Evolutionary conservation across 2,329 filamentous ascomycete genomes (phyloP).

Genomic region (Penicillium sclerotigenum): DNA sequence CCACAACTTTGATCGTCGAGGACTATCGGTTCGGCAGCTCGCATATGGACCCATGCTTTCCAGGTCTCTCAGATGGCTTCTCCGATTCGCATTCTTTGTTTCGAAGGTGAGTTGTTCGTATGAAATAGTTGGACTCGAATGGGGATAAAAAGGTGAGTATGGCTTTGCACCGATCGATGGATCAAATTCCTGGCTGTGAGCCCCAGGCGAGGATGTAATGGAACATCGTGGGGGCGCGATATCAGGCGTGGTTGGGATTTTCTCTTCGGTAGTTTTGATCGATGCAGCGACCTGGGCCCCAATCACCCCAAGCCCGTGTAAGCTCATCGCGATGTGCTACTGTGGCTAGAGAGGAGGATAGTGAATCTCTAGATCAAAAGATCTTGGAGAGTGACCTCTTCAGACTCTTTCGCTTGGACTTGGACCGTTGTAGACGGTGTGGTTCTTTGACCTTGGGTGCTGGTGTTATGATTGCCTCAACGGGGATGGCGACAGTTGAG

Average conservation of each 20-base stretch:
- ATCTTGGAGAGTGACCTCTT: conserved; percentile 14
- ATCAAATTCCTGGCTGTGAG: conserved; percentile 33
- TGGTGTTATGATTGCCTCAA: conserved; percentile 13
- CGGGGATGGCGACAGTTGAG: conserved; percentile 17
- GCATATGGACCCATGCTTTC: conserved; percentile 29
- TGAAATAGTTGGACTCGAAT: conserved; percentile 33
- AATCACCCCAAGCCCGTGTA: conserved; percentile 27
- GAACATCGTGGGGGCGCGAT: conserved; percentile 13
- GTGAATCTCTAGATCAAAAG: conserved; percentile 3
- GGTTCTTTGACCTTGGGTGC: conserved; percentile 4
- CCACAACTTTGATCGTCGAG: conserved; percentile 36
- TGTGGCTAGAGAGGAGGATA: neutral
- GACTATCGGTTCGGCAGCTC: conserved; percentile 17
- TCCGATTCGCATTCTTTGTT: conserved; percentile 18
- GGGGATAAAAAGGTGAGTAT: conserved; percentile 45
- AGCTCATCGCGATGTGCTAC: conserved; percentile 16
- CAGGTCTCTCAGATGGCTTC: conserved; percentile 29
- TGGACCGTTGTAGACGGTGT: conserved; percentile 1
- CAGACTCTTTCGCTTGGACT: conserved; percentile 10
- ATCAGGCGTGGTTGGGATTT: conserved; percentile 9
- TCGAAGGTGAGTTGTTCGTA: conserved; percentile 28
- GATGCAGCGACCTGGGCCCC: conserved; percentile 26
- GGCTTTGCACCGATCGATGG: conserved; percentile 41
- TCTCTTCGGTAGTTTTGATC: conserved; percentile 24
- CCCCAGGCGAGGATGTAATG: conserved; percentile 19